phyloP scores from a whole-genome alignment of 495 filamentous ascomycete species.

The Aspergillus bertholletiae region DNA sequence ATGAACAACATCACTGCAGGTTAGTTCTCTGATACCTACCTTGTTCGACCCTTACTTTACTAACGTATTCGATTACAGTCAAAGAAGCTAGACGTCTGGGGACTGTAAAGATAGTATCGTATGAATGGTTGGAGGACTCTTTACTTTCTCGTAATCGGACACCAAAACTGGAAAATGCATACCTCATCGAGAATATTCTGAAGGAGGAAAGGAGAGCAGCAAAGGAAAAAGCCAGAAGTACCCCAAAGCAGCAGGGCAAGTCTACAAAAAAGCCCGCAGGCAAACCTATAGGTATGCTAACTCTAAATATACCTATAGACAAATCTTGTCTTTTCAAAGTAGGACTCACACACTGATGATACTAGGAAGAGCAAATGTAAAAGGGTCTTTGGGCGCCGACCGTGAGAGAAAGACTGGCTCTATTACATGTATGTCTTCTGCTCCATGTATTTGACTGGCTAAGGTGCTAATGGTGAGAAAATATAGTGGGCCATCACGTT shows the following conservation, averaged over 20 bases:
- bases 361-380: neutral
- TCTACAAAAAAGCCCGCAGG: constrained; percentile 20
- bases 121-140: constrained; percentile 61
- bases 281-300: neutral
- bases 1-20: constrained; percentile 41
- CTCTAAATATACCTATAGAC: neutral
- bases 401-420: constrained; percentile 2
- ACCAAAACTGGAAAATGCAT: constrained; percentile 40
- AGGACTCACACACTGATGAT: constrained; percentile 1
- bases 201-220: constrained; percentile 19
- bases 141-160: constrained; percentile 25
- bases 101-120: constrained; percentile 51
- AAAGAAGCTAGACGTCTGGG: constrained; percentile 32
- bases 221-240: constrained; percentile 18
- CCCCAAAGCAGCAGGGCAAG: constrained; percentile 15
- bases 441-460: neutral
- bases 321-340: neutral
- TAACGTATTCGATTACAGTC: constrained; percentile 27
- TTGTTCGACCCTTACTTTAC: neutral
- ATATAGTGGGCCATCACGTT: constrained; percentile 22
- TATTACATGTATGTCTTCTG: constrained; percentile 1
- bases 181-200: constrained; percentile 40
- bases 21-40: constrained; percentile 20
- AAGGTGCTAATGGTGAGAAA: neutral
- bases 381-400: constrained; percentile 4